phyloP scores from a whole-genome alignment of 768 basidiomycete species.

The Auriculariales sp. region DNA sequence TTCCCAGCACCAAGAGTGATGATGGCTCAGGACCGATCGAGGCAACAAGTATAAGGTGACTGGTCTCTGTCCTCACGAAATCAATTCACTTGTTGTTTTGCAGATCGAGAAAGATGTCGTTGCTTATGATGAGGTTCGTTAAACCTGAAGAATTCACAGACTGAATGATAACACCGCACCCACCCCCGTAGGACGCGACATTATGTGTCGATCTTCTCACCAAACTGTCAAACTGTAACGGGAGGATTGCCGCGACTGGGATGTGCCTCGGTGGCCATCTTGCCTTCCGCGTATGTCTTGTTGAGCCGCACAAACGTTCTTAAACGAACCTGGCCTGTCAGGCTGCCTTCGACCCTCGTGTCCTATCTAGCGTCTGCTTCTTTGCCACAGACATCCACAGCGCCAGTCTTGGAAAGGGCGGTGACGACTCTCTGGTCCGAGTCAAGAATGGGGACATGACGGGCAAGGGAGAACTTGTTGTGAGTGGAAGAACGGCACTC shows the following conservation, averaged over 20 bases:
- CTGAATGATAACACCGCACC: background rate
- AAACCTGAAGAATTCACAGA: background rate
- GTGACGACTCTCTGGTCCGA: conserved; percentile 67
- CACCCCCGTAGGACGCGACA: conserved; percentile 62
- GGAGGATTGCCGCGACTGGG: conserved; percentile 81
- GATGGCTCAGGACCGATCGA: conserved; percentile 52
- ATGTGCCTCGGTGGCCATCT: conserved; percentile 87
- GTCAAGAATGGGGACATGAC: conserved; percentile 63
- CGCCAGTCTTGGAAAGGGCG: conserved; percentile 74
- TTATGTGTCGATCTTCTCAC: conserved; percentile 61
- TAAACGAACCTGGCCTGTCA: conserved; percentile 14
- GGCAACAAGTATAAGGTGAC: conserved; percentile 86
- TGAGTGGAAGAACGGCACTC: conserved; percentile 20
- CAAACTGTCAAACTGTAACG: conserved; percentile 72
- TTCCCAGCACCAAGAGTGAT: background rate
- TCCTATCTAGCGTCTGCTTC: conserved; percentile 79
- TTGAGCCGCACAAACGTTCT: background rate
- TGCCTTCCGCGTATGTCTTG: conserved; percentile 32
- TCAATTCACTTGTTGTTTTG: background rate
- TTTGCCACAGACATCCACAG: conserved; percentile 91
- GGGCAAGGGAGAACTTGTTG: conserved; percentile 73
- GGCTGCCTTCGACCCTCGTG: conserved; percentile 80
- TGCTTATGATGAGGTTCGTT: conserved; percentile 71
- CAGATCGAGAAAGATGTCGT: conserved; percentile 79
- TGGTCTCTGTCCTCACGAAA: background rate